Percentiles rank a stretch among this genome's conserved stretches.
Conservation (phyloP, 1,284 basidiomycete species). For the Cutaneotrichosporon cyanovorans region DNA sequence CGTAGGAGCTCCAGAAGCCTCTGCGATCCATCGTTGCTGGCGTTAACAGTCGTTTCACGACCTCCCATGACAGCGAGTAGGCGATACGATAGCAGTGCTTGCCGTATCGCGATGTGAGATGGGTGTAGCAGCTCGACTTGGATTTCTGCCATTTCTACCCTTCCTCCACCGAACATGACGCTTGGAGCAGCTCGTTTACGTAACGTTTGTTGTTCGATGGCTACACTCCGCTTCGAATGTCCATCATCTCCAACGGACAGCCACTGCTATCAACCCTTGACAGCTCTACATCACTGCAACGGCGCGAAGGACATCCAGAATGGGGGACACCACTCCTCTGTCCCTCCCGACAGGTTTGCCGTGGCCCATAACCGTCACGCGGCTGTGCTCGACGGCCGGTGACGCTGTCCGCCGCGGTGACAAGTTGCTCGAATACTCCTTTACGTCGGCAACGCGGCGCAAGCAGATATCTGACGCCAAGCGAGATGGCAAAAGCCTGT, state of each 20-base stretch:
- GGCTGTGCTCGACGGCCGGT: conserved; percentile 53
- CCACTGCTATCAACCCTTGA: no score
- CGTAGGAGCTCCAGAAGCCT: conserved; percentile 21
- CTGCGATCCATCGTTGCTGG: not conserved
- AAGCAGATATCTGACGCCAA: conserved; percentile 15
- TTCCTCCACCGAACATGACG: no score
- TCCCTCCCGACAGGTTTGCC: conserved; percentile 61
- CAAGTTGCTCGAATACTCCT: conserved; percentile 71
- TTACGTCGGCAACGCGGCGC: conserved; percentile 40
- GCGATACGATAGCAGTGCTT: no score
- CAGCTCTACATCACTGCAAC: no score
- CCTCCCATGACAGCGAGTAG: not conserved
- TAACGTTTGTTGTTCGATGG: no score
- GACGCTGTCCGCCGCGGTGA: conserved; percentile 58
- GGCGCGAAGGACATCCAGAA: no score
- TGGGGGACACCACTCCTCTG: conserved; percentile 38
- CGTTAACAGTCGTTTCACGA: not conserved
- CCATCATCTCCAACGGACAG: no score
- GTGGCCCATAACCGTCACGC: conserved; percentile 68
- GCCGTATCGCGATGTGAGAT: no score
- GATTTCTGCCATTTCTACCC: no score
- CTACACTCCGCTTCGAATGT: no score
- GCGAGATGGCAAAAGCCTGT: conserved; percentile 14
- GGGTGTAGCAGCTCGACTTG: no score
- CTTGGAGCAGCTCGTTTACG: no score